Evolutionary conservation across 768 basidiomycete species (phyloP).

Genomic region (Psilocybe cubensis): DNA sequence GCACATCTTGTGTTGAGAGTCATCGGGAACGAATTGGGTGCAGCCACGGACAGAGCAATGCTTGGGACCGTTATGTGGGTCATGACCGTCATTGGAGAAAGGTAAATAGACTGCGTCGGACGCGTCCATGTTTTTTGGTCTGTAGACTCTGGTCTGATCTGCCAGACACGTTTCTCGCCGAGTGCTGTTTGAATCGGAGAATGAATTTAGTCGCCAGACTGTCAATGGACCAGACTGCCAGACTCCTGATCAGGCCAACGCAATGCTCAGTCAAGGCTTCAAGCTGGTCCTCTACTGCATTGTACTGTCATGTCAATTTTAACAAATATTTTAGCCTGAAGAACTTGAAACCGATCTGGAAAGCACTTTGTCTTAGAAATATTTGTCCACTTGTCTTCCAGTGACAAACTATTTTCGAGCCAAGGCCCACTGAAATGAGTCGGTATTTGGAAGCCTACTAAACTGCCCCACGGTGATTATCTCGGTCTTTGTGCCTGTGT

Average conservation of each 20-base stretch:
- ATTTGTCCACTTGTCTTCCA: too few species aligned
- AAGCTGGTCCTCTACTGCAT: too few species aligned
- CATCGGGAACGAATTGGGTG: slow-evolving; percentile 6
- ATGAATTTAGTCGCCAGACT: slow-evolving; percentile 2
- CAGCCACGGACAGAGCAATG: slow-evolving; percentile 17
- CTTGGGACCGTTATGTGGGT: neutral
- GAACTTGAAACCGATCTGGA: too few species aligned
- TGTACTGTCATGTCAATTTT: too few species aligned
- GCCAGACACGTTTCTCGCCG: slow-evolving; percentile 6
- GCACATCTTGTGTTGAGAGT: slow-evolving; percentile 51
- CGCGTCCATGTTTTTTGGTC: slow-evolving; percentile 15
- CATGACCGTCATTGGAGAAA: slow-evolving; percentile 4
- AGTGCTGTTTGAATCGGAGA: slow-evolving; percentile 6
- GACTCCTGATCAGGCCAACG: neutral
- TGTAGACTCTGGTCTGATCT: slow-evolving; percentile 1
- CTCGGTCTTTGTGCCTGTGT: neutral
- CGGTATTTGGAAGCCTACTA: too few species aligned
- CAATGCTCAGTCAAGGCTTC: too few species aligned
- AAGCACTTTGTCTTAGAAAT: too few species aligned
- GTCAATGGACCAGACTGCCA: neutral
- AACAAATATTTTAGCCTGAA: too few species aligned
- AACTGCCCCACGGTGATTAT: neutral
- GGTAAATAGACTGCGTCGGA: slow-evolving; percentile 11
- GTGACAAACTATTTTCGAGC: neutral
- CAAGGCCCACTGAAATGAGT: too few species aligned